Base-by-base conservation (phyloP, 2,329 filamentous ascomycete species). In the Waltergamsia citrina region DNA sequence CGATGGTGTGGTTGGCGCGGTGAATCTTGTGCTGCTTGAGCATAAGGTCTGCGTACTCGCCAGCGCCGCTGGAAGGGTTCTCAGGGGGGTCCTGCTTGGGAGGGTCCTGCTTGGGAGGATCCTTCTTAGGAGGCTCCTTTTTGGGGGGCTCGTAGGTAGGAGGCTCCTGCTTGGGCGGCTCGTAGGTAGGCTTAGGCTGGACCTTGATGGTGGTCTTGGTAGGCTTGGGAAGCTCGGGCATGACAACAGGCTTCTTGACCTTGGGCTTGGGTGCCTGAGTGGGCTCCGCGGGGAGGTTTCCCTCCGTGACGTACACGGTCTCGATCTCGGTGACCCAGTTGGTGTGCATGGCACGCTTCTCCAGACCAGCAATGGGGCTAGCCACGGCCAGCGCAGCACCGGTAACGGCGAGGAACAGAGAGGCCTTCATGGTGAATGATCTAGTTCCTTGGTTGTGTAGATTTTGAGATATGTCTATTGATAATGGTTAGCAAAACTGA, bases 11-110 rank as follows among this genome's bases (percentile, higher is more conserved):
- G 65, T 92, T 93, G 51, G 67, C 56, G 42, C 92, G 88, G 62
- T 92, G 85, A 34, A 81, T 50, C 64, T 95, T 95, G 78, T 96
- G 92, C 54, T 85, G 75, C 47, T 78, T 66, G 32, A 90, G 48
- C 32, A 69, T 68, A 11, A 59, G 52, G 36, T 53, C 53, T 37
- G 47, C 23, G 38, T 65, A 60, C 35, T 56, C 43, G 27, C 37
- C 37, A 9, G 38, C 34, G 9, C 16, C 34, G 12, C 5, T 14
- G 27, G 12, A 14, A 5, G 27, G 27, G 8, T n/a, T 16, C n/a
- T n/a, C n/a, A 19, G 29, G 29, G 18, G 29, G 15, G 12, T 10
- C n/a, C 12, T 7, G 37, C 21, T 46, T 16, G 9, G 34, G 20
- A 10, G 19, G 19, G 18, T 29, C 14, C 30, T 33, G 37, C 16